A percentile compares a stretch with the other conserved stretches of the same genome.
Conservation (phyloP, 192 early-diverging fungal genomes). For the Gamsiella multidivaricata region DNA sequence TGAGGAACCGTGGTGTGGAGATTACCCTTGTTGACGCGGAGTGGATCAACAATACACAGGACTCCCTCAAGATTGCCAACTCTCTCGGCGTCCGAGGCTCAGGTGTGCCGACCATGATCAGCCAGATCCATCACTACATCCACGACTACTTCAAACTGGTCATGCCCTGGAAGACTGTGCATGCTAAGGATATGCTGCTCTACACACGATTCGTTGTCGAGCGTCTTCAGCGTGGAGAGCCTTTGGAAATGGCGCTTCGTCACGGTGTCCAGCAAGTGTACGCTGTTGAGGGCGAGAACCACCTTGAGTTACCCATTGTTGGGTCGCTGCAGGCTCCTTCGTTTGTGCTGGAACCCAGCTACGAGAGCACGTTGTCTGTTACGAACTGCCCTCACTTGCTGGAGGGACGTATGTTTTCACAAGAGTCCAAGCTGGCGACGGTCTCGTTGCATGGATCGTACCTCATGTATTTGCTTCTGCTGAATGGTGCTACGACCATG, state of each 20-base stretch:
- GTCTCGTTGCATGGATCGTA: conserved; percentile 67
- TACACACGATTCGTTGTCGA: conserved; percentile 59
- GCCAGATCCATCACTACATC: conserved; percentile 55
- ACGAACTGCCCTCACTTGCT: conserved; percentile 60
- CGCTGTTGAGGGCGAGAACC: conserved; percentile 43
- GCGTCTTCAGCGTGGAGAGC: conserved; percentile 63
- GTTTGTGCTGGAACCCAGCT: conserved; percentile 11
- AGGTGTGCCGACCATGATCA: conserved; percentile 49
- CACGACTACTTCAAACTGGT: conserved; percentile 40
- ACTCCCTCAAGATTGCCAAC: conserved; percentile 63
- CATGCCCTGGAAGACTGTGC: conserved; percentile 43
- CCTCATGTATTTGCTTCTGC: conserved; percentile 56
- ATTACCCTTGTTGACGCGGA: conserved; percentile 72
- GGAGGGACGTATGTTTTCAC: conserved; percentile 62
- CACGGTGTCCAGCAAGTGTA: conserved; percentile 61
- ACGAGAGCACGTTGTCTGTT: conserved; percentile 40
- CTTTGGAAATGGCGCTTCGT: conserved; percentile 49
- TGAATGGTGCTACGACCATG: conserved; percentile 27
- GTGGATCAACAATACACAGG: conserved; percentile 59
- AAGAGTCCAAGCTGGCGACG: conserved; percentile 67
- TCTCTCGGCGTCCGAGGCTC: conserved; percentile 57
- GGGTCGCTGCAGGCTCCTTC: conserved; percentile 22
- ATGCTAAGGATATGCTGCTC: conserved; percentile 60
- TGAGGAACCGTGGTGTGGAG: conserved; percentile 98
- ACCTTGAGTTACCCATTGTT: conserved; percentile 16